Evolutionary conservation across 352 stramenopile genomes (phyloP), one percentile per base, ranked within the genome.

Genomic region (Phytopythium mirpurense): DNA sequence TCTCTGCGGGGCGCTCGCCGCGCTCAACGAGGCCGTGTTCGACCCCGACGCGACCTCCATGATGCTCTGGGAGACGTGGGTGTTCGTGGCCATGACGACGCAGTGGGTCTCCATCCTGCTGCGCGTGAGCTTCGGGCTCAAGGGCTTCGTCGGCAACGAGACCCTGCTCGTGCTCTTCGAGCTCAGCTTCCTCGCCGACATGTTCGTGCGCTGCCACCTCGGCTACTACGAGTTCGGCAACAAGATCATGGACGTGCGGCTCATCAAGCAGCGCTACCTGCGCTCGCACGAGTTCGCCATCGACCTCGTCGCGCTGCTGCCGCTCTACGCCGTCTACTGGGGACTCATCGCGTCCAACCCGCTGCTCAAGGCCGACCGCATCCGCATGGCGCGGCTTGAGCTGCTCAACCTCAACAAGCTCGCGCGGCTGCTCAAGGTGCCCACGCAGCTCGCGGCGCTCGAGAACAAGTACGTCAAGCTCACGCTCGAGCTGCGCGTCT

Each of bases 151-250:
- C 60, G n/a, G n/a, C n/a, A n/a, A n/a, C 0, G 71, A 75, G n/a
- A 21, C 59, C 14, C 11, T 63, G 0, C 51, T 78, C 7, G 60
- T 80, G 7, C 15, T 85, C 0, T 56, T 73, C 9, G 76, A 90
- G 37, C 14, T 70, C 0, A 61, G 55, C 24, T 90, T 87, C 35
- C 44, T 43, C 7, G 0, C 81, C 0, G 76, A 90, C 27, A 56
- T 85, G 26, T 72, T 74, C 32, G 71, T 86, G 14, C 51, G 70
- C 24, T 70, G 61, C 3, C 61, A 72, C 1, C 65, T 83, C 0
- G 76, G 78, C 0, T 86, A 68, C 53, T 90, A 84, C 41, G 65
- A 80, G 15, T 88, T 75, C 26, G 78, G 78, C 12, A 90, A 86
- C 60, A 90, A 88, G 37, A 61, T 82, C 38, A 83, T 86, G 74